Base-by-base conservation (phyloP, 2,329 filamentous ascomycete species). In the Triangularia setosa region DNA sequence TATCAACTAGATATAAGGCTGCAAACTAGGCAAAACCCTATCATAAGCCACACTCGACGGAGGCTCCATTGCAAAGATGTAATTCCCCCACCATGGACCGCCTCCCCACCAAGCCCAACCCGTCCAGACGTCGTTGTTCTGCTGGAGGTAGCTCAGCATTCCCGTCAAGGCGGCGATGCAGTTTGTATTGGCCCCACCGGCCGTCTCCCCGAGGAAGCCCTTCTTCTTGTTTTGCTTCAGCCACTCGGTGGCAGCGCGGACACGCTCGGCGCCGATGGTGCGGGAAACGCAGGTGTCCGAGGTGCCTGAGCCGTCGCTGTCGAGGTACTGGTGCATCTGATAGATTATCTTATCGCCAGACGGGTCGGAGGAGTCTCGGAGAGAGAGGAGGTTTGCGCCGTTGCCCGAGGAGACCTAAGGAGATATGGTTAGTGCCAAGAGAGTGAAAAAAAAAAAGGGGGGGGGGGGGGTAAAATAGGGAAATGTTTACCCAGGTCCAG, bases 291-390 rank as follows among this genome's bases (percentile, higher is more conserved):
- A 86, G 5, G 69, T 70, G 18, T 75, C 73, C 2, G 73, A 75
- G 2, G 82, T 84, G 21, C 83, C 83, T 4, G 81, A 84, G 25
- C 78, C 77, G 72, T 85, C 83, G 0, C 72, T 69, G 73, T 85
- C 83, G 28, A 85, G 81, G 73, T 85, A 85, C 75, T 85, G 83
- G 73, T 85, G 83, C 81, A 85, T 84, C 73, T 85, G 80, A 71
- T 82, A 84, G 67, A 84, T 73, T 67, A 84, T 73, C 74, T 83
- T 83, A 6, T 48, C 40, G 18, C 40, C 40, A 21, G 40, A 9
- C 7, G 40, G 9, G 72, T 80, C 72, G 63, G 76, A 66, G 0
- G 81, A 79, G 64, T 84, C 82, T 6, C 74, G 79, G 53, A 84
- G 73, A 18, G 75, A 72, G 66, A 76, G 76, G 67, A 84, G 76